These are phyloP conservation scores for Neohortaea acidophila DNA, from an alignment of 495 filamentous ascomycete genomes.

Conservation along the genomic window DNA sequence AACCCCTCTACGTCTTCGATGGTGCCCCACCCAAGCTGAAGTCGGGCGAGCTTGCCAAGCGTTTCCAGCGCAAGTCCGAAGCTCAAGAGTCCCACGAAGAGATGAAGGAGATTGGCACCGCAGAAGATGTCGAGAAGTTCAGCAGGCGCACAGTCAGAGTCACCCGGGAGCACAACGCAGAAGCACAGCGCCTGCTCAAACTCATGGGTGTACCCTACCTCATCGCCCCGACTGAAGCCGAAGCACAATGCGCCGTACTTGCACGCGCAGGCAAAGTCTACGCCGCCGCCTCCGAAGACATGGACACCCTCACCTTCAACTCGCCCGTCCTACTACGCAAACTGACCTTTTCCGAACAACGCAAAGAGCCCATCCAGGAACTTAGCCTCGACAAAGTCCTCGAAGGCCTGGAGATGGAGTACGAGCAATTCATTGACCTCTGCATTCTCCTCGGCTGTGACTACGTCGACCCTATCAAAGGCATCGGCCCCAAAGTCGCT, in stretches of 20 bases:
- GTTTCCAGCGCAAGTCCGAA: conserved; percentile 78
- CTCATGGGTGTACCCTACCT: conserved; percentile 96
- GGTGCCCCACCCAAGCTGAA: conserved; percentile 93
- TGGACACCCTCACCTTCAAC: conserved; percentile 96
- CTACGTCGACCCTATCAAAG: conserved; percentile 90
- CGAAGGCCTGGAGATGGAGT: conserved; percentile 72
- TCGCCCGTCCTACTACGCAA: conserved; percentile 81
- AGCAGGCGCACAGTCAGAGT: conserved; percentile 85
- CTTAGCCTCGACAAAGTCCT: conserved; percentile 74
- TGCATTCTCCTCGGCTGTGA: conserved; percentile 97
- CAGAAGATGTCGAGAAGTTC: conserved; percentile 96
- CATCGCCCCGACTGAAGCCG: conserved; percentile 87
- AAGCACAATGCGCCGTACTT: conserved; percentile 87
- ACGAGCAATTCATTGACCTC: conserved; percentile 80
- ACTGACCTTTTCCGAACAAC: conserved; percentile 89
- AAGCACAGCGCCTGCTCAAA: conserved; percentile 78
- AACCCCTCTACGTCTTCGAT: conserved; percentile 95
- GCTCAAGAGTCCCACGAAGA: conserved; percentile 79
- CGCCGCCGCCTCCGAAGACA: conserved; percentile 91
- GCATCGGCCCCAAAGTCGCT: conserved; percentile 79
- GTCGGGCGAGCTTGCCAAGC: conserved; percentile 86
- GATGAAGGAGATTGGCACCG: conserved; percentile 92
- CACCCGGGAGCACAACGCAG: conserved; percentile 88
- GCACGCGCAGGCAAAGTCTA: conserved; percentile 91
- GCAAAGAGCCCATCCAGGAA: conserved; percentile 95